Percentiles rank a stretch among this genome's conserved stretches.
phyloP scores from a whole-genome alignment of 495 filamentous ascomycete genomes.

The Tricharina praecox region DNA sequence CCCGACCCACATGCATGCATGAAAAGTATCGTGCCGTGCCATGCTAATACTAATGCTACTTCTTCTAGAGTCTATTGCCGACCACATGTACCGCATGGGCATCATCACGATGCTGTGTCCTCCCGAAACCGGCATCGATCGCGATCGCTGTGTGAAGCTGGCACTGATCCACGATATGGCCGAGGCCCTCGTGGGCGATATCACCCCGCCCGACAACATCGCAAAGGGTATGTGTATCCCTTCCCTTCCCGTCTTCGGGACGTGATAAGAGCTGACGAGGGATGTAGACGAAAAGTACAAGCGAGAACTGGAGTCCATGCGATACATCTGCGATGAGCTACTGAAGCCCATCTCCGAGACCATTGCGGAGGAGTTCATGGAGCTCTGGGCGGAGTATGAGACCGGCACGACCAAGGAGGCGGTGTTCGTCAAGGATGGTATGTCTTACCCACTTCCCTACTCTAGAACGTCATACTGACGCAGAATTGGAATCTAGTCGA shows the following conservation, averaged over 20 bases:
- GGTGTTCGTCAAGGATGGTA: conserved; percentile 69
- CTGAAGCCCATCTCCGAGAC: conserved; percentile 54
- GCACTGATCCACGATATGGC: conserved; percentile 96
- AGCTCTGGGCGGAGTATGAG: conserved; percentile 87
- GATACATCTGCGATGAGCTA: conserved; percentile 57
- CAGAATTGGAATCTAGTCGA: conserved; percentile 43
- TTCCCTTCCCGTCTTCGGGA: background rate
- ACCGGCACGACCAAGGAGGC: conserved; percentile 65
- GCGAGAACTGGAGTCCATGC: conserved; percentile 75
- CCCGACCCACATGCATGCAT: background rate
- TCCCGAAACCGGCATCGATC: conserved; percentile 54
- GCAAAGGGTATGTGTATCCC: conserved; percentile 29
- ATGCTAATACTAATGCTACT: background rate
- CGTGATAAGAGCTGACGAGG: background rate
- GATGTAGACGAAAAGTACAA: conserved; percentile 54
- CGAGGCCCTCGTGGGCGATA: conserved; percentile 83
- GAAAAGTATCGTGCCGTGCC: too few relatives aligned
- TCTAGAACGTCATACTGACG: background rate
- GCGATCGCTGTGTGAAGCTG: conserved; percentile 78
- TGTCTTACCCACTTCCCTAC: background rate
- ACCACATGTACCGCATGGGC: conserved; percentile 99
- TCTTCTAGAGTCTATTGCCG: conserved; percentile 61
- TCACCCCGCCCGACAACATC: conserved; percentile 72
- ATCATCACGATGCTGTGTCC: conserved; percentile 92
- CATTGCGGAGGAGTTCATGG: conserved; percentile 49